Percentiles rank a stretch among this genome's conserved stretches.
phyloP scores from a whole-genome alignment of 1,284 basidiomycete genomes.

The Cutaneotrichosporon sp. region DNA sequence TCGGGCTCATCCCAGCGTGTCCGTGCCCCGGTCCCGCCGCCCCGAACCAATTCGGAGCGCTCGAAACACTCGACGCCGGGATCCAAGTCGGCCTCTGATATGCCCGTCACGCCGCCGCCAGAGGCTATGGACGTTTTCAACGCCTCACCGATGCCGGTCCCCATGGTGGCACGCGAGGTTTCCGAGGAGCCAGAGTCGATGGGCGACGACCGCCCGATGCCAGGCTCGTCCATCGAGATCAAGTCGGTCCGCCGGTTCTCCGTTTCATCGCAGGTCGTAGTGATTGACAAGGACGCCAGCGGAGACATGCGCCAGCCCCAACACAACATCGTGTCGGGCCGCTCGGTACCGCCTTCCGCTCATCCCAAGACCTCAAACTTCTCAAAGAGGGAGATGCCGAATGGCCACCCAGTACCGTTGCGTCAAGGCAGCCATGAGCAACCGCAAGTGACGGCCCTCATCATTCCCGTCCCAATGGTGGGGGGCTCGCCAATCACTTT shows the following conservation, averaged over 20 bases:
- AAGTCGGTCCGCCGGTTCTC: constrained; percentile 7
- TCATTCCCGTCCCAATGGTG: background rate
- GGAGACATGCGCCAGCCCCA: background rate
- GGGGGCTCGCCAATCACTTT: background rate
- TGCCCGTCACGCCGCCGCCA: constrained; percentile 1
- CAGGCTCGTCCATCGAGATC: background rate
- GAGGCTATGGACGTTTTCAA: constrained; percentile 13
- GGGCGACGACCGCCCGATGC: background rate
- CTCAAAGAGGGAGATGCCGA: background rate
- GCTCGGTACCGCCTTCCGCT: background rate
- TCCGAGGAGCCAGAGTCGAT: constrained; percentile 12
- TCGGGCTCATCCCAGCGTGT: background rate
- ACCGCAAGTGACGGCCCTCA: background rate
- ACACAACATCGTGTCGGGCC: background rate
- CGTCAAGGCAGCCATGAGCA: background rate
- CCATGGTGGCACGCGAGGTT: constrained; percentile 10
- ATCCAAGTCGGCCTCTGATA: background rate
- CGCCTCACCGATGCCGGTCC: background rate
- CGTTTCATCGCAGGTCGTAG: constrained; percentile 5
- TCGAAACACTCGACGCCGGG: constrained; percentile 6
- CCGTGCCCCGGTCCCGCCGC: constrained; percentile 14
- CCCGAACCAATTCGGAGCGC: constrained; percentile 2
- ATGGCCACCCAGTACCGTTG: background rate
- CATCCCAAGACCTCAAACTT: background rate
- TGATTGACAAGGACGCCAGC: background rate